A percentile compares a stretch with the other conserved stretches of the same genome.
phyloP scores from a whole-genome alignment of 371 early-diverging fungal genomes.

The Mortierella sp. region DNA sequence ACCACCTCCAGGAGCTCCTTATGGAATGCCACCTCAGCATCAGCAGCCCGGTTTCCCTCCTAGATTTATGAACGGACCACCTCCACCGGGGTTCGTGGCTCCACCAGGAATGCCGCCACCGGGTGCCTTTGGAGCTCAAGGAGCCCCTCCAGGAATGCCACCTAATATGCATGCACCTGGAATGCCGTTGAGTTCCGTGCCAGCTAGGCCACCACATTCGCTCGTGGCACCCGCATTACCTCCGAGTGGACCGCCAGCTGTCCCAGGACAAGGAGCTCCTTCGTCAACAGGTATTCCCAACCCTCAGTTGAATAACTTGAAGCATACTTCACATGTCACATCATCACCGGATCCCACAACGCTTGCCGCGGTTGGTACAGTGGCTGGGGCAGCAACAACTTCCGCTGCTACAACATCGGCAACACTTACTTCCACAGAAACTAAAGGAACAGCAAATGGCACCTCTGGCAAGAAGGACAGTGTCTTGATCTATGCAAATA shows the following conservation, averaged over 20 bases:
- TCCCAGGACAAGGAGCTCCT: constrained; percentile 16
- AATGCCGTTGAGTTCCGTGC: constrained; percentile 21
- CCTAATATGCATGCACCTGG: constrained; percentile 23
- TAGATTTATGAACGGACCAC: constrained; percentile 40
- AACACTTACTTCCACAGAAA: constrained; percentile 5
- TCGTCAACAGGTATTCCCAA: constrained; percentile 49
- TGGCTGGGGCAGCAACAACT: constrained; percentile 8
- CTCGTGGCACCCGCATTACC: neutral
- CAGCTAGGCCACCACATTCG: constrained; percentile 18
- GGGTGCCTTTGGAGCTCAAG: constrained; percentile 20
- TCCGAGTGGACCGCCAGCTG: constrained; percentile 3
- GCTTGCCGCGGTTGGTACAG: constrained; percentile 9
- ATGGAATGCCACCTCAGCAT: constrained; percentile 33
- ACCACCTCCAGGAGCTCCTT: constrained; percentile 37
- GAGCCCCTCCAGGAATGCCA: constrained; percentile 42
- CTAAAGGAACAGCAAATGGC: constrained; percentile 11
- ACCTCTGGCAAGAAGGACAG: constrained; percentile 42
- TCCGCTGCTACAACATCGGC: constrained; percentile 7
- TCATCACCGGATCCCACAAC: constrained; percentile 45
- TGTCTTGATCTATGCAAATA: constrained; percentile 33
- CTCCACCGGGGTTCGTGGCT: constrained; percentile 37
- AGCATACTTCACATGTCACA: constrained; percentile 48
- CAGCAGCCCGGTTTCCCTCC: constrained; percentile 38
- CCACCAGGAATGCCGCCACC: constrained; percentile 40
- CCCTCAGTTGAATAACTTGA: constrained; percentile 45